A percentile compares a stretch with the other conserved stretches of the same genome.
phyloP scores from a whole-genome alignment of 2,329 filamentous ascomycete species.

The Parastagonospora nodorum region DNA sequence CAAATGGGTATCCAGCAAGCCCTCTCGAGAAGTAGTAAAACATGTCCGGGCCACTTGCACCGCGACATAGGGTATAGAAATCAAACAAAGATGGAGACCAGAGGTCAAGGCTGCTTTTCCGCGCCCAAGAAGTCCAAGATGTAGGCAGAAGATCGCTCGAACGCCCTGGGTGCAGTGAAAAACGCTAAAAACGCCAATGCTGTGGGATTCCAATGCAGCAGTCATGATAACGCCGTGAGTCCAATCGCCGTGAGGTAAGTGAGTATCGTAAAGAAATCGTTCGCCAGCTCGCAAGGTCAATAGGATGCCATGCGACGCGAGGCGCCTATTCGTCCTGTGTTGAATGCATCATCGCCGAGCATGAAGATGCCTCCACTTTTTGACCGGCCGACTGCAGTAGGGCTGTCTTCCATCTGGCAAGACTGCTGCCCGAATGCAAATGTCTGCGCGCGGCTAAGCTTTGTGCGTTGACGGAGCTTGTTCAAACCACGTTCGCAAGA shows the following conservation, averaged over 20 bases:
- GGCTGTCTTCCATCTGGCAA: constrained; percentile 66
- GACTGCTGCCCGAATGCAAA: constrained; percentile 86
- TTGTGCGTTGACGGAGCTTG: constrained; percentile 86
- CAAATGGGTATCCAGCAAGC: constrained; percentile 35
- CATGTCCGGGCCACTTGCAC: constrained; percentile 22
- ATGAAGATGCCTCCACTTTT: constrained; percentile 38
- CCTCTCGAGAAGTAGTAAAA: constrained; percentile 31
- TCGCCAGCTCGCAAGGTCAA: constrained; percentile 29
- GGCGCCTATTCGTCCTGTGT: constrained; percentile 38
- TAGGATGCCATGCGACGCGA: constrained; percentile 47
- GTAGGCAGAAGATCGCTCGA: constrained; percentile 40
- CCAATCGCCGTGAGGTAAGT: constrained; percentile 40
- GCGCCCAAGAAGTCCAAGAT: constrained; percentile 27
- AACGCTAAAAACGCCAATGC: constrained; percentile 41
- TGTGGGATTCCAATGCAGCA: constrained; percentile 38
- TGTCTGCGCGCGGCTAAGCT: constrained; percentile 85
- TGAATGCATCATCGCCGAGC: constrained; percentile 38
- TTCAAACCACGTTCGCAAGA: constrained; percentile 95
- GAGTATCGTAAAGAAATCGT: constrained; percentile 40
- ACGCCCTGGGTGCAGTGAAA: constrained; percentile 40
- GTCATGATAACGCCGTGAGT: constrained; percentile 44
- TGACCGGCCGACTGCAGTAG: constrained; percentile 52
- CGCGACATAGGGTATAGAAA: constrained; percentile 39
- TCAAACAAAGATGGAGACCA: constrained; percentile 29
- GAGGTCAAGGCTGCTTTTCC: constrained; percentile 23